phyloP scores from a whole-genome alignment of 768 basidiomycete genomes.

The Tulasnella sp. region DNA sequence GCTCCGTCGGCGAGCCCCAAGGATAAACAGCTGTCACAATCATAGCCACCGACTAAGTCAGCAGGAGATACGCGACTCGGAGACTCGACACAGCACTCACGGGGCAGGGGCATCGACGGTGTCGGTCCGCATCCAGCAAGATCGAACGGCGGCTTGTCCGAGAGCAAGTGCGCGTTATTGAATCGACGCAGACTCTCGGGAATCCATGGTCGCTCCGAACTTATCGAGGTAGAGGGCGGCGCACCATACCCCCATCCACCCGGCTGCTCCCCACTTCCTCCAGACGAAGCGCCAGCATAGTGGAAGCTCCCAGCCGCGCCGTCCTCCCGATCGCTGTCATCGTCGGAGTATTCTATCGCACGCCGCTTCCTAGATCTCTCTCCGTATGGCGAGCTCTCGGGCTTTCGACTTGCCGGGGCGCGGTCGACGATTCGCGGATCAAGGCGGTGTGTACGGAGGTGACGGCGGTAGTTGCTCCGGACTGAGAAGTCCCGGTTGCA shows the following conservation, averaged over 20 bases:
- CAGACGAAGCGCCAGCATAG: not conserved
- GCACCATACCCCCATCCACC: not conserved
- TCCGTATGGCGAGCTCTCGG: not conserved
- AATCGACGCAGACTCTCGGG: not conserved
- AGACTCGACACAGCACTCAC: not conserved
- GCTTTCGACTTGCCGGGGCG: not conserved
- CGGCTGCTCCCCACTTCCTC: not conserved
- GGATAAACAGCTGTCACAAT: conserved; percentile 2
- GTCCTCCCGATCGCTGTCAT: not conserved
- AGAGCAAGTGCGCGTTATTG: not conserved
- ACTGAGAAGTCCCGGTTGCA: conserved; percentile 2
- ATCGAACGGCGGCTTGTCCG: conserved; percentile 1
- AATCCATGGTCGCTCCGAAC: not conserved
- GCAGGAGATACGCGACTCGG: not conserved
- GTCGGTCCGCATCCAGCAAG: not conserved
- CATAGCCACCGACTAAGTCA: not conserved
- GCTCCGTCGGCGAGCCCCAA: conserved; percentile 4
- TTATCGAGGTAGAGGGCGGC: too few relatives aligned
- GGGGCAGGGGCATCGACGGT: not conserved
- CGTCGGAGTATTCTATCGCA: not conserved
- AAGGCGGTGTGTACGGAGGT: not conserved
- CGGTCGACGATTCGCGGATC: not conserved
- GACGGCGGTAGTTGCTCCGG: conserved; percentile 5
- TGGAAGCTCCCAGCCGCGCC: not conserved
- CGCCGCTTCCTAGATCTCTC: not conserved